Conservation (phyloP, 1,139 yeast genomes). For the Suhomyces bolitotheri region DNA sequence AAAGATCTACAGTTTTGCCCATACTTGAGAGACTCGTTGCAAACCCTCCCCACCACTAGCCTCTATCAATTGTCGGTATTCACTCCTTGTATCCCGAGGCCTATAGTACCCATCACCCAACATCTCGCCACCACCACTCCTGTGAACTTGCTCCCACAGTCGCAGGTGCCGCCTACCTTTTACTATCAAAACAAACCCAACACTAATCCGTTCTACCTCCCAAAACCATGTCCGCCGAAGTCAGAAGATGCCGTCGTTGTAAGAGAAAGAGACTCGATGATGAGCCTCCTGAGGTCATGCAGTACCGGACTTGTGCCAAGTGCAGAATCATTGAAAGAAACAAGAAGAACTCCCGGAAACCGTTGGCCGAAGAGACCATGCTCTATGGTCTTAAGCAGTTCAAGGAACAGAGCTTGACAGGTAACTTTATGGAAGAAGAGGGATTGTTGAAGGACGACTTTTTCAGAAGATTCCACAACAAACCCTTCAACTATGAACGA, state of each 20-base stretch:
- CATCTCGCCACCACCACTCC: too few relatives aligned
- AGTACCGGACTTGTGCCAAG: constrained; percentile 60
- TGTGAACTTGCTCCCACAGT: too few relatives aligned
- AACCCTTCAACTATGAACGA: constrained; percentile 20
- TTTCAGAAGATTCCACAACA: constrained; percentile 19
- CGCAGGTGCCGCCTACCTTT: too few relatives aligned
- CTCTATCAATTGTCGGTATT: too few relatives aligned
- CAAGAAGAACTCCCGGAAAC: constrained; percentile 48
- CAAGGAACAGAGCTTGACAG: constrained; percentile 43
- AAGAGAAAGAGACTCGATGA: constrained; percentile 58
- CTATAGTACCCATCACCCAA: too few relatives aligned
- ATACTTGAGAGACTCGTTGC: too few relatives aligned
- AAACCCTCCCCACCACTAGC: too few relatives aligned
- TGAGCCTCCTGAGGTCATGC: constrained; percentile 60
- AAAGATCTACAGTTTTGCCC: too few relatives aligned
- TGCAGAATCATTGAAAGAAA: constrained; percentile 58
- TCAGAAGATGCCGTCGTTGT: constrained; percentile 58
- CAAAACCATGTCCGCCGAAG: constrained; percentile 18
- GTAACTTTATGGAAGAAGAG: constrained; percentile 45
- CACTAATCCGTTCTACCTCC: background rate
- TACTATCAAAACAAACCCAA: too few relatives aligned
- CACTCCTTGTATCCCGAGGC: too few relatives aligned
- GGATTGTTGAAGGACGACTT: constrained; percentile 21
- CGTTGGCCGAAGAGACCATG: constrained; percentile 52
- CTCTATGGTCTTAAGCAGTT: constrained; percentile 50